phyloP scores from a whole-genome alignment of 331 rosid genomes.

The Malus hybrid region DNA sequence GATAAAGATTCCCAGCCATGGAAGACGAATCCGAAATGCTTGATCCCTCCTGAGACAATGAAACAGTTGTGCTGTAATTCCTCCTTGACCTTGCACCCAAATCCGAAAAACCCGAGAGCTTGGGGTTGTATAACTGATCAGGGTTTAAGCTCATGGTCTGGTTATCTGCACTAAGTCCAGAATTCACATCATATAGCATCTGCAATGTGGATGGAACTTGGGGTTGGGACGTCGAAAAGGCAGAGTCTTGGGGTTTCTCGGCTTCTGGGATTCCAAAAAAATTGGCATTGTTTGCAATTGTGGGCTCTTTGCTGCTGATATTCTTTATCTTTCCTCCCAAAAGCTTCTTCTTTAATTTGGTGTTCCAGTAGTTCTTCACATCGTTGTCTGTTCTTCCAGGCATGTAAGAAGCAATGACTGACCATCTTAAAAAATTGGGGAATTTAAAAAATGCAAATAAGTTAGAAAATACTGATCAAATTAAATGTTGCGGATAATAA shows the following conservation, averaged over 20 bases:
- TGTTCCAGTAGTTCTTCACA: conserved; percentile 87
- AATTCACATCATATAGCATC: conserved; percentile 5
- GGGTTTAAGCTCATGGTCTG: conserved; percentile 15
- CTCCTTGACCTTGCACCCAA: conserved; percentile 25
- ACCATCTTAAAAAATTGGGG: conserved; percentile 49
- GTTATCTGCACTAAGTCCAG: conserved; percentile 4
- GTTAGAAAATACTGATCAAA: neutral
- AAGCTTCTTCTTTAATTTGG: conserved; percentile 73
- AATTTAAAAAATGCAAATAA: neutral
- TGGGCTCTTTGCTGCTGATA: neutral
- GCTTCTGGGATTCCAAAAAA: conserved; percentile 10
- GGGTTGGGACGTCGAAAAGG: conserved; percentile 7
- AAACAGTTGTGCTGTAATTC: neutral
- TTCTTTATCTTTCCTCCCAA: conserved; percentile 27
- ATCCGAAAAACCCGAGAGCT: conserved; percentile 18
- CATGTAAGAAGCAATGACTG: conserved; percentile 65
- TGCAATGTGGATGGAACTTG: conserved; percentile 13
- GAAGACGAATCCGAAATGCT: conserved; percentile 34
- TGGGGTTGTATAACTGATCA: conserved; percentile 4
- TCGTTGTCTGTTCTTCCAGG: conserved; percentile 90
- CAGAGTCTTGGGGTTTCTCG: conserved; percentile 11
- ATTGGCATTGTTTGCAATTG: neutral
- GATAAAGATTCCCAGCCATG: conserved; percentile 18
- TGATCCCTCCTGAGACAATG: conserved; percentile 42
- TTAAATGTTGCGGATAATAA: neutral